A percentile compares a stretch with the other conserved stretches of the same genome.
phyloP scores from a whole-genome alignment of 192 early-diverging fungal species.

The Dissophora globulifera region DNA sequence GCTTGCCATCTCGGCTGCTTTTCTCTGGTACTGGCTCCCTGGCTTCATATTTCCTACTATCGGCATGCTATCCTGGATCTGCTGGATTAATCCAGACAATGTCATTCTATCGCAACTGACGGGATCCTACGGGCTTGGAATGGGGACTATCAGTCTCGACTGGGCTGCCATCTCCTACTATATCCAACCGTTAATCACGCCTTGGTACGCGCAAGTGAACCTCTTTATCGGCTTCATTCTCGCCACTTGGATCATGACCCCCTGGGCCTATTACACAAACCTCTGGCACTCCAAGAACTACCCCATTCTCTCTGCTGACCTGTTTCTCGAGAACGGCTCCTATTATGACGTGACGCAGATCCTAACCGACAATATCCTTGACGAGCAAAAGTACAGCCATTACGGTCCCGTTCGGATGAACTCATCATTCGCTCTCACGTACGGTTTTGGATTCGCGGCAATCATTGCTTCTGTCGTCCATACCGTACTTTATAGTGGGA shows the following conservation, averaged over 20 bases:
- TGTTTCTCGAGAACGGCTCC: conserved; percentile 52
- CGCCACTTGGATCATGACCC: conserved; percentile 63
- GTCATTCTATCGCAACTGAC: conserved; percentile 56
- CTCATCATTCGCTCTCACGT: conserved; percentile 61
- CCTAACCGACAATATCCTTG: conserved; percentile 46
- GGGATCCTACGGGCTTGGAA: conserved; percentile 62
- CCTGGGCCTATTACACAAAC: conserved; percentile 61
- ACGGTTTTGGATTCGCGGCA: conserved; percentile 65
- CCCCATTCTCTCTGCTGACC: conserved; percentile 53
- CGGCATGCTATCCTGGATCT: conserved; percentile 61
- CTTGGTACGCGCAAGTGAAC: conserved; percentile 61
- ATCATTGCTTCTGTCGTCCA: conserved; percentile 67
- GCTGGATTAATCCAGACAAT: conserved; percentile 63
- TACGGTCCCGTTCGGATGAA: conserved; percentile 61
- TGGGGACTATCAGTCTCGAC: conserved; percentile 68
- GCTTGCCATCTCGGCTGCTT: conserved; percentile 59
- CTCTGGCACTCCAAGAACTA: conserved; percentile 58
- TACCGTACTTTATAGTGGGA: conserved; percentile 68
- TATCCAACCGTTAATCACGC: conserved; percentile 52
- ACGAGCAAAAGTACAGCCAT: conserved; percentile 44
- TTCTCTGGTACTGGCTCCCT: conserved; percentile 71
- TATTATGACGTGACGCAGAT: conserved; percentile 49
- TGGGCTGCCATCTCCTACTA: conserved; percentile 64
- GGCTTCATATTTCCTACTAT: conserved; percentile 62
- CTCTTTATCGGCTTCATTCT: conserved; percentile 62